Evolutionary conservation across 306 rosid species (phyloP), one percentile per base, ranked within the genome.

Genomic region (Cicer yamashitae): DNA sequence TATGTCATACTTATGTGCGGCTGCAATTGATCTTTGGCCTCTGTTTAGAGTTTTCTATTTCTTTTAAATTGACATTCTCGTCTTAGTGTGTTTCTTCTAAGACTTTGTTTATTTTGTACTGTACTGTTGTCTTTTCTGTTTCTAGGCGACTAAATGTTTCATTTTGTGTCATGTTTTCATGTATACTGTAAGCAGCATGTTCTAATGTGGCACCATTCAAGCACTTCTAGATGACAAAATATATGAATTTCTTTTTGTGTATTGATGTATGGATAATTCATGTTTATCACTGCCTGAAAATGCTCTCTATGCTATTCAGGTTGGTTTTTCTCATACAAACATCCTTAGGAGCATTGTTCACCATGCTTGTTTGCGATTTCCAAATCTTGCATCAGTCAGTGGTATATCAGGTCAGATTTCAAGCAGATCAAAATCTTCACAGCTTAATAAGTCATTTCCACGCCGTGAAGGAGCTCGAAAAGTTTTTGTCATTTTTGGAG

Each of bases 311-410:
- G 40, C 39, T 79, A 38, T 85, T 66, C 88, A 94, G 98, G 97
- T 94, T 84, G 98, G 98, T 34, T 89, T 94, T 91, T 94, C 98
- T 61, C 98, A 94, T 88, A 82, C 90, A 47, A 91, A 94, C 76
- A 87, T 94, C 60, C 96, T 91, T 45, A 87, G 89, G 88, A 86
- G 89, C 89, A 86, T 94, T 72, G 82, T 91, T 68, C 85, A 70
- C 78, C 98, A 72, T 82, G 98, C 98, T 75, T 91, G 94, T 79
- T 63, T 84, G 84, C 86, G 98, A 25, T 90, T 85, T 84, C 97
- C 90, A 40, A 80, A 75, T 64, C 87, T 94, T 71, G 87, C 87
- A 71, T 86, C 96, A 83, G 78, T 73, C 70, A 81, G 73, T 66
- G 66, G 83, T 39, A 80, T 67, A 63, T 78, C 86, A 44, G 75